A percentile compares a stretch with the other conserved stretches of the same genome.
These are phyloP conservation scores for Chrysoporthe deuterocubensis DNA, from an alignment of 2,329 filamentous ascomycete species.

Conservation along the genomic window DNA sequence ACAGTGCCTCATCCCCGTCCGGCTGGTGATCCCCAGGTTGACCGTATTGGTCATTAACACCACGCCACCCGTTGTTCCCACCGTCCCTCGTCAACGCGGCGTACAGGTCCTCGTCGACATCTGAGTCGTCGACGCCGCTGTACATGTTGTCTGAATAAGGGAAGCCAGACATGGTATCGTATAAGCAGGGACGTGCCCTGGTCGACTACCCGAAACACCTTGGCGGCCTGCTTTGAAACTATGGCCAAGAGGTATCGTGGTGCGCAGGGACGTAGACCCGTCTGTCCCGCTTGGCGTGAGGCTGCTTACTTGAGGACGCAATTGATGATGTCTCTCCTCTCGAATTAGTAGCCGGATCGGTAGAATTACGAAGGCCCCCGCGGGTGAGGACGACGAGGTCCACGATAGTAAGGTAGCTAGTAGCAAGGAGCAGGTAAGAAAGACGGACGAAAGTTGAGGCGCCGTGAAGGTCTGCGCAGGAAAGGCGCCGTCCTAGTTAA, in stretches of 20 bases:
- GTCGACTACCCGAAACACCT: slow-evolving; percentile 26
- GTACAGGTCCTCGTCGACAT: slow-evolving; percentile 24
- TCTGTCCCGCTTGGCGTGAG: slow-evolving; percentile 19
- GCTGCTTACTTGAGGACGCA: slow-evolving; percentile 9
- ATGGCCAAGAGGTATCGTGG: slow-evolving; percentile 17
- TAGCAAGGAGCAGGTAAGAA: slow-evolving; percentile 6
- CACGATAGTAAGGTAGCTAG: background rate
- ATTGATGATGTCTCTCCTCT: slow-evolving; percentile 6
- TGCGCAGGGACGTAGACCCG: slow-evolving; percentile 4
- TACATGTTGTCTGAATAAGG: slow-evolving; percentile 55
- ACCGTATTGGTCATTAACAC: background rate
- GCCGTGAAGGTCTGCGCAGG: slow-evolving; percentile 3
- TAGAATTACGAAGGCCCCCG: background rate
- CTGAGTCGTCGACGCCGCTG: slow-evolving; percentile 40
- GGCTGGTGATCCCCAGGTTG: slow-evolving; percentile 8
- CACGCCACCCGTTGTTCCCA: background rate
- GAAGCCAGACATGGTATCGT: slow-evolving; percentile 43
- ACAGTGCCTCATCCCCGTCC: slow-evolving; percentile 42
- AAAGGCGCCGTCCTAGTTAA: slow-evolving; percentile 5
- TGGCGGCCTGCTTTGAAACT: slow-evolving; percentile 31
- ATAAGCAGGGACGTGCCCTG: background rate
- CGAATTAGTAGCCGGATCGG: background rate
- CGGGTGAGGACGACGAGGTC: background rate
- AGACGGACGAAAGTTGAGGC: slow-evolving; percentile 13
- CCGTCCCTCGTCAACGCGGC: slow-evolving; percentile 26